Evolutionary conservation across 2,329 filamentous ascomycete genomes (phyloP).

Genomic region (Chaetomiaceae sp.): DNA sequence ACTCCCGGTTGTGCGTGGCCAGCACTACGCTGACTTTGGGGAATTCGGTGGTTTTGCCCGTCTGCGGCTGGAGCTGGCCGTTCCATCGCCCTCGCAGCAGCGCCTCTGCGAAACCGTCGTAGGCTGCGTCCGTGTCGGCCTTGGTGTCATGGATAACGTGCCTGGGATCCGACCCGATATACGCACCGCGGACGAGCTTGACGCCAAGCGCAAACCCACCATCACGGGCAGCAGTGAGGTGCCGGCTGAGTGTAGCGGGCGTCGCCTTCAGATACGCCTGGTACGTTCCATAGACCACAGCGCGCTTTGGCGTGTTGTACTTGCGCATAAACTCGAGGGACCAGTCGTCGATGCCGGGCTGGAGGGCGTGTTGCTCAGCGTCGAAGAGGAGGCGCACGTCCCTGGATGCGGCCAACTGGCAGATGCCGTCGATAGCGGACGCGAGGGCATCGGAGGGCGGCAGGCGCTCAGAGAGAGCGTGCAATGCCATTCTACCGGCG

Average conservation of each 20-base stretch:
- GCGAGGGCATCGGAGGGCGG: conserved; percentile 61
- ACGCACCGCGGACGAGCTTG: conserved; percentile 73
- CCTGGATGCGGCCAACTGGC: conserved; percentile 63
- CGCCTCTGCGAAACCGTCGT: conserved; percentile 65
- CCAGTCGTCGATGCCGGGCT: conserved; percentile 77
- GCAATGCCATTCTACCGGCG: conserved; percentile 68
- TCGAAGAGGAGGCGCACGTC: conserved; percentile 76
- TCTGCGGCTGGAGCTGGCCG: conserved; percentile 42
- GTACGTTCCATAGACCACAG: conserved; percentile 76
- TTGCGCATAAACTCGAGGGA: conserved; percentile 70
- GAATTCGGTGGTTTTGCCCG: conserved; percentile 37
- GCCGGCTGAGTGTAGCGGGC: conserved; percentile 51
- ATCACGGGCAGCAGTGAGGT: conserved; percentile 55
- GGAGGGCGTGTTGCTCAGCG: conserved; percentile 76
- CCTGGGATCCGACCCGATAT: conserved; percentile 65
- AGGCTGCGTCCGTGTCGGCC: conserved; percentile 64
- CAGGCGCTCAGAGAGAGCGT: conserved; percentile 58
- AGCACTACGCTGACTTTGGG: conserved; percentile 63
- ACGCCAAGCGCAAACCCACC: conserved; percentile 65
- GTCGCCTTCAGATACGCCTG: conserved; percentile 69
- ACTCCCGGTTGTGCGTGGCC: conserved; percentile 76
- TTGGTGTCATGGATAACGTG: conserved; percentile 69
- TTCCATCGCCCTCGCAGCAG: conserved; percentile 63
- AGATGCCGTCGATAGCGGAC: conserved; percentile 68
- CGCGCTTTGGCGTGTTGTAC: conserved; percentile 63